Evolutionary conservation across 257 asterid species (phyloP).

Genomic region (Scutellaria minor): DNA sequence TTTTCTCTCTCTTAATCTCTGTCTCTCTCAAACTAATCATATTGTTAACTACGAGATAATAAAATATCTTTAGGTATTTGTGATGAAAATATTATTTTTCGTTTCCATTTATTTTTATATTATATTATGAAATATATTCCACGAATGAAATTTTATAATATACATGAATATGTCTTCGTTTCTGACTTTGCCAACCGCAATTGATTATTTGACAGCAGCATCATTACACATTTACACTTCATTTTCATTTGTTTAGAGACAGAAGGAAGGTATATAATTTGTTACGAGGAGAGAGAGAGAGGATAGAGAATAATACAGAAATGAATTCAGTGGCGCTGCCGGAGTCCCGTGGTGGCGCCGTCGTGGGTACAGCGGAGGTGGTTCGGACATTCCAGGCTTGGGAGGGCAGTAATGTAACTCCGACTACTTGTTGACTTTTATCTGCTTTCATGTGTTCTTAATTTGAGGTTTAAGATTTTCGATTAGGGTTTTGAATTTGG

Average conservation of each 20-base stretch:
- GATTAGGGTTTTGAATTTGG: conserved; percentile 16
- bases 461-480: conserved; percentile 18
- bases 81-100: too few species aligned
- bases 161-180: conserved; percentile 27
- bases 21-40: too few species aligned
- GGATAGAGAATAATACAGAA: neutral
- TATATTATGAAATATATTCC: too few species aligned
- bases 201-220: conserved; percentile 24
- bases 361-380: conserved; percentile 42
- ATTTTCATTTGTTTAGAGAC: conserved; percentile 20
- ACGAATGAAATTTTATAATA: too few species aligned
- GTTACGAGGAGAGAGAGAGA: neutral
- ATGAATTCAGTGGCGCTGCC: conserved; percentile 50
- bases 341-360: conserved; percentile 41
- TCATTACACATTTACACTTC: conserved; percentile 22
- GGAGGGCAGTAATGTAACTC: conserved; percentile 54
- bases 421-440: conserved; percentile 1
- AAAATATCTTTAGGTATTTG: too few species aligned
- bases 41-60: too few species aligned
- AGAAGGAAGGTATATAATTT: neutral
- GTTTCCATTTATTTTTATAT: too few species aligned
- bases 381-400: conserved; percentile 49
- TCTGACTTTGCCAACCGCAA: conserved; percentile 34
- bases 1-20: conserved; percentile 18
- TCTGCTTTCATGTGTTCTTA: conserved; percentile 6